phyloP scores from a whole-genome alignment of 1,284 basidiomycete species.

The Malassezia psittaci region DNA sequence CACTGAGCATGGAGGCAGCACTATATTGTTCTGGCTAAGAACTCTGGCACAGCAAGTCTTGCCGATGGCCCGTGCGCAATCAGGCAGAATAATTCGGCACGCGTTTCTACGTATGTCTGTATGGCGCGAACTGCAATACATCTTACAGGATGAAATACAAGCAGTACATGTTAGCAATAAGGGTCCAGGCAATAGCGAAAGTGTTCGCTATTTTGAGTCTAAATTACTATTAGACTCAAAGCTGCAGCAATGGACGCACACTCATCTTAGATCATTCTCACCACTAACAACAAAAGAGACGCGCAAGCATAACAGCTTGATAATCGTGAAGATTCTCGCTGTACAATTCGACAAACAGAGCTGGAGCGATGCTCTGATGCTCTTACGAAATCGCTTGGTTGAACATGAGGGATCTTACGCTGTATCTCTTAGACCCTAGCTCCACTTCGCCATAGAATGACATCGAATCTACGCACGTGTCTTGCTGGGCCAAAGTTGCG shows the following conservation, averaged over 20 bases:
- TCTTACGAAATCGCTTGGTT: background rate
- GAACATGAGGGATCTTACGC: background rate
- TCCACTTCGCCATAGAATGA: constrained; percentile 6
- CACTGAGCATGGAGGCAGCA: background rate
- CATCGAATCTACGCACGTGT: constrained; percentile 14
- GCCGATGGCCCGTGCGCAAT: background rate
- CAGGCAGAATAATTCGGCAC: background rate
- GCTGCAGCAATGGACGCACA: background rate
- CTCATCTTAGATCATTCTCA: background rate
- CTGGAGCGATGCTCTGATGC: background rate
- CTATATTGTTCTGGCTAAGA: background rate
- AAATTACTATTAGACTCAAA: background rate
- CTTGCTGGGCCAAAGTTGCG: too few relatives aligned
- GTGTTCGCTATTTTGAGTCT: constrained; percentile 6
- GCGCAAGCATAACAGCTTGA: background rate
- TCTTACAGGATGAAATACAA: background rate
- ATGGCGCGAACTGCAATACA: background rate
- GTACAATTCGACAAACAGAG: background rate
- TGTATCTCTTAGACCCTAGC: background rate
- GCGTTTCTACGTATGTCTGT: constrained; percentile 11
- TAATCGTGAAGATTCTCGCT: background rate
- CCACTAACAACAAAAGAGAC: background rate
- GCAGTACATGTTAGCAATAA: background rate
- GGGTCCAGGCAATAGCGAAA: background rate
- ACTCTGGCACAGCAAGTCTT: background rate